Evolutionary conservation across 2,329 filamentous ascomycete species (phyloP).

Genomic region (Diaporthe citriasiana): DNA sequence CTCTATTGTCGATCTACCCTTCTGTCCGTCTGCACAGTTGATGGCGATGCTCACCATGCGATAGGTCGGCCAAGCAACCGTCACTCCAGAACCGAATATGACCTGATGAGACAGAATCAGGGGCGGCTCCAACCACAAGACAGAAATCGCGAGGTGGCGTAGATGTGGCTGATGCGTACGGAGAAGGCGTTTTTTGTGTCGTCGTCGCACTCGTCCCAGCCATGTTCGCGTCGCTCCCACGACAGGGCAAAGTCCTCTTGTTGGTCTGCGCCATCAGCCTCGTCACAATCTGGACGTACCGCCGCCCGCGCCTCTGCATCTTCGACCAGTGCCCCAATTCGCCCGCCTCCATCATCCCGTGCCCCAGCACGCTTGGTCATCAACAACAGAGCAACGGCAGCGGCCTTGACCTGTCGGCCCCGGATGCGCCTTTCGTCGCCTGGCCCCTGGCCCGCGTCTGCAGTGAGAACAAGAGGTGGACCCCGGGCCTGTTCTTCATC

Average conservation of each 20-base stretch:
- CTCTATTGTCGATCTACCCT: not conserved
- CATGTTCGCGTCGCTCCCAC: constrained; percentile 39
- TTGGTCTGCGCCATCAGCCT: constrained; percentile 45
- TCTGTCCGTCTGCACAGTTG: not conserved
- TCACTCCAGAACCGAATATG: not conserved
- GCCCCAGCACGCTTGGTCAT: not conserved
- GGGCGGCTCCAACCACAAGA: not conserved
- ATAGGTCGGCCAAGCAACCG: not conserved
- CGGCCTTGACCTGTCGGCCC: constrained; percentile 54
- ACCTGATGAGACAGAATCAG: not conserved
- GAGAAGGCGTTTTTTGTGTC: not conserved
- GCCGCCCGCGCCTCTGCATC: constrained; percentile 46
- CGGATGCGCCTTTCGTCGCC: constrained; percentile 59
- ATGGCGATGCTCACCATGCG: not conserved
- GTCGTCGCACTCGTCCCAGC: not conserved
- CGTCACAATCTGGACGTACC: constrained; percentile 47
- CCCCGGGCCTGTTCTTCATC: constrained; percentile 59
- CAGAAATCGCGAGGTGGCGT: constrained; percentile 1
- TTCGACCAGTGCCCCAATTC: constrained; percentile 41
- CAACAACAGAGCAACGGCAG: constrained; percentile 29
- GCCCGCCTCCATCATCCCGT: not conserved
- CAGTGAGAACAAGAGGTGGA: constrained; percentile 57
- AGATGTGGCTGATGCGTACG: not conserved
- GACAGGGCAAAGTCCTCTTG: constrained; percentile 44
- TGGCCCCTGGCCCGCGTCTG: constrained; percentile 62